Conservation (phyloP, 2,329 filamentous ascomycete species). For the Scortechinia acanthostroma region DNA sequence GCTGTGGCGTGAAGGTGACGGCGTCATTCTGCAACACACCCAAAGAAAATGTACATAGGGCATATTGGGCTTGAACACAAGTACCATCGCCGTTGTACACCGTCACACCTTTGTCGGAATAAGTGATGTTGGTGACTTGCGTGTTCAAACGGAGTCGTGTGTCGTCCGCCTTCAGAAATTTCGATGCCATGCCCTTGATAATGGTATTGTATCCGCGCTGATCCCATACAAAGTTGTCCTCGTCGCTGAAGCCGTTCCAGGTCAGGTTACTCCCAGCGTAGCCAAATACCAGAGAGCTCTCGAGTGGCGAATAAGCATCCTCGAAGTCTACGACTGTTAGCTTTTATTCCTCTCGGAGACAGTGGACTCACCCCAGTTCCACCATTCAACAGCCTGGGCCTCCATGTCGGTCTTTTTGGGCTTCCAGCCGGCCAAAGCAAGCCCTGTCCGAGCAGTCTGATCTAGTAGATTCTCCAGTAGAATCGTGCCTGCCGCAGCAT, state of each 20-base stretch:
- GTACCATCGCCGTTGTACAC: conserved; percentile 41
- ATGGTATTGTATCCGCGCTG: conserved; percentile 53
- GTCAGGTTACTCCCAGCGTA: conserved; percentile 49
- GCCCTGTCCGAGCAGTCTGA: conserved; percentile 45
- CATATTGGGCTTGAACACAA: conserved; percentile 52
- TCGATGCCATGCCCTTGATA: conserved; percentile 44
- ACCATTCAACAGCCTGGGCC: conserved; percentile 55
- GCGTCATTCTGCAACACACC: conserved; percentile 59
- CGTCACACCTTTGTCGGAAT: conserved; percentile 40
- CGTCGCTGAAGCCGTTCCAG: conserved; percentile 54
- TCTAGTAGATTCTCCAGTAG: conserved; percentile 54
- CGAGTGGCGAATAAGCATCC: conserved; percentile 44
- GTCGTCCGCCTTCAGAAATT: conserved; percentile 46
- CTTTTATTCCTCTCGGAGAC: too few relatives aligned
- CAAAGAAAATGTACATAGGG: conserved; percentile 61
- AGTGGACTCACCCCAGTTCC: conserved; percentile 18
- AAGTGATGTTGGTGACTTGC: conserved; percentile 42
- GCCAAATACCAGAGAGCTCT: conserved; percentile 45
- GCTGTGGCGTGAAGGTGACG: conserved; percentile 45
- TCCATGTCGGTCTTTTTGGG: conserved; percentile 40
- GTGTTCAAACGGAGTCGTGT: conserved; percentile 48
- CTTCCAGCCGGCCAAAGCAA: conserved; percentile 54
- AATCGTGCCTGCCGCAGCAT: conserved; percentile 44
- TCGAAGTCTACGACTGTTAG: conserved; percentile 39
- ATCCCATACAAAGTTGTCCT: conserved; percentile 55